Base-by-base conservation (phyloP, 495 filamentous ascomycete species). In the Astrothelium macrocarpum region DNA sequence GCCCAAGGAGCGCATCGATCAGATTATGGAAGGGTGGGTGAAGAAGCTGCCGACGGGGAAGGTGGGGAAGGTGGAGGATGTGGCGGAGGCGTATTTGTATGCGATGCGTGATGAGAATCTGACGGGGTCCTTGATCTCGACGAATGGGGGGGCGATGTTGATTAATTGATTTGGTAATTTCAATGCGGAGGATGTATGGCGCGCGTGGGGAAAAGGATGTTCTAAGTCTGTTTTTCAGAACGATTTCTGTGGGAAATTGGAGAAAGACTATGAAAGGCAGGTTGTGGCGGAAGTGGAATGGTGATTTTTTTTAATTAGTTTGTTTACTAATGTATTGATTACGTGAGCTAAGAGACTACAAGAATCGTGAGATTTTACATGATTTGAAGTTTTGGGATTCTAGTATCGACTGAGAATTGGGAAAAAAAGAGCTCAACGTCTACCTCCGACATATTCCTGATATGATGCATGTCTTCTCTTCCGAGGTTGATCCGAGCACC, bases 31-130 rank as follows among this genome's bases (percentile, higher is more conserved):
- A 16, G 36, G 66, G 58, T 49, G 32, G 23, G 43, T 68, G 32
- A 56, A 68, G 64, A 84, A 80, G 42, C 61, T 71, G 66, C 36
- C 65, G 42, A 74, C 69, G 23, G 68, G 69, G 32, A 26, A 26
- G 61, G 39, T 67, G 14, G 68, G 67, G 9, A 0, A 28, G 59
- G 66, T 67, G 32, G 71, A 73, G 64, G 73, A 75, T 63, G 67
- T 75, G 36, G 72, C 67, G 39, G 72, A 75, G 69, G 62, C 59
- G 16, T 75, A 68, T 70, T 56, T 74, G 62, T 68, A 62, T 58
- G 20, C 62, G 18, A 61, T 75, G 71, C 67, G 60, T 63, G 73
- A 75, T 69, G 10, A 42, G 60, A 73, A 73, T 66, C 58, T 70
- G 58, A 69, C 68, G 53, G 73, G 67, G 16, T 59, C 43, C 32